Percentiles rank a stretch among this genome's conserved stretches.
phyloP scores from a whole-genome alignment of 352 stramenopile genomes.

The Pseudoperonospora humuli region DNA sequence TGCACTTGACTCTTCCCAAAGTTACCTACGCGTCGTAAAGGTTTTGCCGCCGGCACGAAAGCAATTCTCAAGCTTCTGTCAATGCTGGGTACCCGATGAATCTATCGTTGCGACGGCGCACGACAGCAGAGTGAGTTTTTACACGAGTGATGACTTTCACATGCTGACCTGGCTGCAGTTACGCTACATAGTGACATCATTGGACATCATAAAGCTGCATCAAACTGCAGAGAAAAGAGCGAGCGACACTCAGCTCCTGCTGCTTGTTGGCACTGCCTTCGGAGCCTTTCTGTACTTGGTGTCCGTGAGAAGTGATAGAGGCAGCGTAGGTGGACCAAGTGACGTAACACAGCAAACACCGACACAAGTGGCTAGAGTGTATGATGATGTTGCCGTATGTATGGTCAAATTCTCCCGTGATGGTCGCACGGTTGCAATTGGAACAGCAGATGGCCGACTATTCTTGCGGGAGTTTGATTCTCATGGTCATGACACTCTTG shows the following conservation, averaged over 20 bases:
- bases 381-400: slow-evolving; percentile 29
- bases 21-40: slow-evolving; percentile 22
- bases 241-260: slow-evolving; percentile 1
- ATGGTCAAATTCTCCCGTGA: slow-evolving; percentile 35
- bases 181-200: slow-evolving; percentile 26
- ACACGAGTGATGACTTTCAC: slow-evolving; percentile 16
- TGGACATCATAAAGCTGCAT: slow-evolving; percentile 24
- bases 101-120: slow-evolving; percentile 25
- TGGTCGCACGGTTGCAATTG: slow-evolving; percentile 25
- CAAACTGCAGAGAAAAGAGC: neutral
- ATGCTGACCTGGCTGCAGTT: slow-evolving; percentile 22
- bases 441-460: slow-evolving; percentile 45
- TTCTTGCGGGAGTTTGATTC: slow-evolving; percentile 27
- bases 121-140: slow-evolving; percentile 27
- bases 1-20: slow-evolving; percentile 1
- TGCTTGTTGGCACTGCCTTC: slow-evolving; percentile 32
- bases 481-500: neutral
- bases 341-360: neutral
- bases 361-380: slow-evolving; percentile 10
- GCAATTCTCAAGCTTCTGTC: slow-evolving; percentile 26
- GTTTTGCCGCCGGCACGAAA: slow-evolving; percentile 22
- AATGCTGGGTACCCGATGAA: no score
- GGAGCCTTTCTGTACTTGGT: no score
- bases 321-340: neutral
- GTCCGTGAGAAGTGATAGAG: neutral